These are phyloP conservation scores for Calonectria montana DNA, from an alignment of 2,329 filamentous ascomycete genomes.

Conservation along the genomic window DNA sequence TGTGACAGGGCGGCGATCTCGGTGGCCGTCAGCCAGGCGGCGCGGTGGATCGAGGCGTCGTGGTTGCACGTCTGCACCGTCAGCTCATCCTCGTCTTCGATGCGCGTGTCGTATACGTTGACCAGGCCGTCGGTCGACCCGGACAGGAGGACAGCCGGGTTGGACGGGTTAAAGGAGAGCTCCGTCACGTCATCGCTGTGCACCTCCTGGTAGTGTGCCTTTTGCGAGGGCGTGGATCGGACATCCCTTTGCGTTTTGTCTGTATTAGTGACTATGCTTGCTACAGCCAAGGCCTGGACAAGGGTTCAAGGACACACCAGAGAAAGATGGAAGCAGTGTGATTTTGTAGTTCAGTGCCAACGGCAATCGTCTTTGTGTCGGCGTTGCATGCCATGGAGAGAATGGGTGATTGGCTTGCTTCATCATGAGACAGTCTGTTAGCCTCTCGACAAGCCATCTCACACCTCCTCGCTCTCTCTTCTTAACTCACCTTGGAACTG, in stretches of 20 bases:
- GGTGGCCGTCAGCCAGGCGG: constrained; percentile 73
- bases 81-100: constrained; percentile 81
- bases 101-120: constrained; percentile 78
- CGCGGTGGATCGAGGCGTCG: constrained; percentile 78
- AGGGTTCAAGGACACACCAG: constrained; percentile 59
- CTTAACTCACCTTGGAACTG: constrained; percentile 57
- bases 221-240: constrained; percentile 58
- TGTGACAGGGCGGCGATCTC: constrained; percentile 80
- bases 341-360: constrained; percentile 78
- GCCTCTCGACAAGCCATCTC: not conserved
- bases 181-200: constrained; percentile 77
- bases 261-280: not conserved
- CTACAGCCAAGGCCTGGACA: not conserved
- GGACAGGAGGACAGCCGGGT: constrained; percentile 74
- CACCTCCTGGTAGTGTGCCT: constrained; percentile 70
- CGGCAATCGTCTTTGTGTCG: constrained; percentile 70
- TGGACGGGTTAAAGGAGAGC: constrained; percentile 67
- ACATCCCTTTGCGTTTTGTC: constrained; percentile 66
- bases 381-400: constrained; percentile 73
- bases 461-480: constrained; percentile 30
- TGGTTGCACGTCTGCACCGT: constrained; percentile 84
- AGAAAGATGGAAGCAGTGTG: constrained; percentile 70
- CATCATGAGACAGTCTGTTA: not conserved
- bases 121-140: constrained; percentile 85
- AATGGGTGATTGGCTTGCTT: constrained; percentile 63